These are phyloP conservation scores for Datisca glomerata DNA, from an alignment of 306 rosid species.

Conservation along the genomic window DNA sequence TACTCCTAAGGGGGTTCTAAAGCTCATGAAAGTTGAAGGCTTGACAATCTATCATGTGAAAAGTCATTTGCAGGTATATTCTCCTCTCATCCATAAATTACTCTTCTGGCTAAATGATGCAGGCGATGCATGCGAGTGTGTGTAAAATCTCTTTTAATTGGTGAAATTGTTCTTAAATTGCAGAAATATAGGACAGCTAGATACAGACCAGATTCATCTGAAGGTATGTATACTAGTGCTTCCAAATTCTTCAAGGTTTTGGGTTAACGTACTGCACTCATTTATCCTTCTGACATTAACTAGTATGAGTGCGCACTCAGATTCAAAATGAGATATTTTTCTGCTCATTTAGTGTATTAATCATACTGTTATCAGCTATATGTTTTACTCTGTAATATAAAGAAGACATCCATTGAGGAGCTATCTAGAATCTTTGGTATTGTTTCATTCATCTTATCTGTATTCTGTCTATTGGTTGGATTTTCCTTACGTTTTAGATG, in stretches of 20 bases:
- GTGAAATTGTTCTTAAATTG: conserved; percentile 27
- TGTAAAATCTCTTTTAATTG: conserved; percentile 17
- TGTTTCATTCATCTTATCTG: no score
- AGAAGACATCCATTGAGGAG: no score
- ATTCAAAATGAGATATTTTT: no score
- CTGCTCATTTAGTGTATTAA: no score
- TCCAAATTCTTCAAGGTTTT: conserved; percentile 2
- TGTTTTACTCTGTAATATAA: no score
- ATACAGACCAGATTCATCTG: conserved; percentile 85
- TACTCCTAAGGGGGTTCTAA: conserved; percentile 96
- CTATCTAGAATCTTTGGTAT: no score
- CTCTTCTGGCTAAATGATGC: conserved; percentile 2
- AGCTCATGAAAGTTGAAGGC: conserved; percentile 90
- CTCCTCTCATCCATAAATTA: conserved; percentile 12
- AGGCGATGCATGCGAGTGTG: not conserved
- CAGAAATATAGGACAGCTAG: conserved; percentile 99
- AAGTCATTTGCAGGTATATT: conserved; percentile 88
- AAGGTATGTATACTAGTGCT: conserved; percentile 55
- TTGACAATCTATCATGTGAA: conserved; percentile 97
- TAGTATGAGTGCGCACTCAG: no score
- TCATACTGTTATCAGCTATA: no score
- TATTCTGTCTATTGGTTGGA: no score
- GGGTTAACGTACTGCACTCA: conserved; percentile 3
- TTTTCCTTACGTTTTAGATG: no score
- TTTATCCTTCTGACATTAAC: conserved; percentile 6